Conservation (phyloP, 1,284 basidiomycete species). For the Ganoderma multipileum region DNA sequence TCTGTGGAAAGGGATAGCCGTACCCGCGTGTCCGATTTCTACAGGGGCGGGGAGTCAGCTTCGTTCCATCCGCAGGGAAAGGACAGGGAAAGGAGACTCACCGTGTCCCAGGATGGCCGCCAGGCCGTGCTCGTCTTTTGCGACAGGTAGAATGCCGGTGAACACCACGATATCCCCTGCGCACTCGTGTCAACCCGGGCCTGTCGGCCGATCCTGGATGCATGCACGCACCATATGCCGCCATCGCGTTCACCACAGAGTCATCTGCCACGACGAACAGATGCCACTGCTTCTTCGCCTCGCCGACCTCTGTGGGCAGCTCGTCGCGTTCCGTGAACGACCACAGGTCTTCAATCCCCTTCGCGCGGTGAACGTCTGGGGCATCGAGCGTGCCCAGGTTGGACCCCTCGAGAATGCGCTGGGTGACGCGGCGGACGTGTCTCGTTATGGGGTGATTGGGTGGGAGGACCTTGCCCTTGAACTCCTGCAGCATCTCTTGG, state of each 20-base stretch:
- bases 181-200: not conserved
- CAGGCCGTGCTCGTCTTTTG: constrained; percentile 81
- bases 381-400: constrained; percentile 69
- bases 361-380: constrained; percentile 20
- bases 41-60: constrained; percentile 5
- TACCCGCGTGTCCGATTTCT: constrained; percentile 91
- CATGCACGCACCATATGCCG: constrained; percentile 65
- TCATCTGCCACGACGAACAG: constrained; percentile 85
- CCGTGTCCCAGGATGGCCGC: constrained; percentile 91
- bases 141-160: constrained; percentile 87
- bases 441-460: constrained; percentile 68
- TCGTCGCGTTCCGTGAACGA: constrained; percentile 23
- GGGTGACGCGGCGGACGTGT: constrained; percentile 75
- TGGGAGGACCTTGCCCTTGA: constrained; percentile 67
- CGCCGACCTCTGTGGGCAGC: constrained; percentile 37
- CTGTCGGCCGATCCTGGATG: not conserved
- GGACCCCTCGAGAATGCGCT: constrained; percentile 76
- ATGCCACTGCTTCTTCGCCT: constrained; percentile 63
- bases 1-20: not conserved
- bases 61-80: not conserved
- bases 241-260: constrained; percentile 82
- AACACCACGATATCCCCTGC: constrained; percentile 85
- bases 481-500: constrained; percentile 60
- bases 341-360: constrained; percentile 26
- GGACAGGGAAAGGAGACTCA: constrained; percentile 39